Conservation (phyloP, 176 grass and related monocot genomes). For the Bonia amplexicaulis region DNA sequence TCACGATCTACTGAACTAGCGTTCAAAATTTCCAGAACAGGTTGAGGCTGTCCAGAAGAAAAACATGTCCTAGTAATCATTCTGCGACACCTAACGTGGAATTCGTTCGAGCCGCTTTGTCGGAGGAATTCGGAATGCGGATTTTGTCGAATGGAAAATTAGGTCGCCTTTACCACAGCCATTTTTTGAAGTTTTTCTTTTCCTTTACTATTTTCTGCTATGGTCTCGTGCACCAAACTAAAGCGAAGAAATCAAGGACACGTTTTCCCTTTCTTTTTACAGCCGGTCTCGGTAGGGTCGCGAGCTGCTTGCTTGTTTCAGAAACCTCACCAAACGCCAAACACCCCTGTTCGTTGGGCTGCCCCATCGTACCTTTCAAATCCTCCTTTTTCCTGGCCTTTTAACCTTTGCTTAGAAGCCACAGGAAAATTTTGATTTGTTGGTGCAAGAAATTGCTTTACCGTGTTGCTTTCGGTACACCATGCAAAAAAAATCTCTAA, state of each 20-base stretch:
- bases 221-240: neutral
- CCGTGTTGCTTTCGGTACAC: neutral
- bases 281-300: neutral
- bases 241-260: neutral
- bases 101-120: too few relatives aligned
- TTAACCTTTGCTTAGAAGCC: constrained; percentile 34
- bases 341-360: neutral
- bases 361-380: neutral
- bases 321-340: constrained; percentile 23
- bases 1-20: too few relatives aligned
- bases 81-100: neutral
- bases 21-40: too few relatives aligned
- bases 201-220: neutral
- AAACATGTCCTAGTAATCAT: neutral
- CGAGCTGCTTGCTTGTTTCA: neutral
- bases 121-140: too few relatives aligned
- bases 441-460: neutral
- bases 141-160: neutral
- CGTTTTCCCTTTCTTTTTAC: neutral
- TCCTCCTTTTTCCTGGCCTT: neutral
- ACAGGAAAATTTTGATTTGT: neutral
- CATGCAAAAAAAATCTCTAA: neutral
- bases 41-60: neutral
- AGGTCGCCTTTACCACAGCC: neutral
- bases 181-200: neutral